Percentiles rank a stretch among this genome's conserved stretches.
phyloP scores from a whole-genome alignment of 78 protist genomes.

The Chrysochromulina tobinii region DNA sequence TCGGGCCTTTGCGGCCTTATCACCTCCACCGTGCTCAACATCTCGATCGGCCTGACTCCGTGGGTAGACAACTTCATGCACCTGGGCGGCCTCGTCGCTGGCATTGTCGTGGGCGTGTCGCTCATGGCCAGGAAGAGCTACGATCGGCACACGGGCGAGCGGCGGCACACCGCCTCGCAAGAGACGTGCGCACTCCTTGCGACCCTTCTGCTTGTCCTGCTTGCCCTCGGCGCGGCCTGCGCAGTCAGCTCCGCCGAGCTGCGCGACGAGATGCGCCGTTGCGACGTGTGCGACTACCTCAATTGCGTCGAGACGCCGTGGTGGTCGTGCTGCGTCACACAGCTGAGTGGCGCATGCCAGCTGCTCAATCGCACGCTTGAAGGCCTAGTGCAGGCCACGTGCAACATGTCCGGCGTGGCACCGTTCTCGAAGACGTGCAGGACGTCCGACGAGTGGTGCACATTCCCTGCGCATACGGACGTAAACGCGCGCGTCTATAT shows the following conservation, averaged over 20 bases:
- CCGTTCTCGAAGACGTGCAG: no score
- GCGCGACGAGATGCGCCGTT: not conserved
- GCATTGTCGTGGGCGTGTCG: not conserved
- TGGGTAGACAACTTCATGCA: slow-evolving; percentile 21
- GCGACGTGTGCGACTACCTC: not conserved
- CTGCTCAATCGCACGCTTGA: no score
- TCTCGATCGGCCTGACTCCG: not conserved
- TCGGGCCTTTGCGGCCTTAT: not conserved
- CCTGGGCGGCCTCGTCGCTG: not conserved
- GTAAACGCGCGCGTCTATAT: no score
- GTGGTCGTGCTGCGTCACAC: not conserved
- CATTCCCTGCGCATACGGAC: no score
- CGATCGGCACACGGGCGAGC: not conserved
- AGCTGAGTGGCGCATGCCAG: no score
- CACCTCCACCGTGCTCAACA: not conserved
- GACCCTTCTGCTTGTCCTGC: not conserved
- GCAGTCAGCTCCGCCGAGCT: no score
- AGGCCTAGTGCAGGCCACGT: no score
- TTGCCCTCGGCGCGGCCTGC: not conserved
- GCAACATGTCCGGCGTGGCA: no score
- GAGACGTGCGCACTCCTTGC: not conserved
- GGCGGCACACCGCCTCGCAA: not conserved
- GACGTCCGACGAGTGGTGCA: no score
- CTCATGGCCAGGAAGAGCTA: not conserved
- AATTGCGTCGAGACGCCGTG: not conserved